Conservation (phyloP, 2,329 filamentous ascomycete genomes). For the Colletotrichum spaethianum region DNA sequence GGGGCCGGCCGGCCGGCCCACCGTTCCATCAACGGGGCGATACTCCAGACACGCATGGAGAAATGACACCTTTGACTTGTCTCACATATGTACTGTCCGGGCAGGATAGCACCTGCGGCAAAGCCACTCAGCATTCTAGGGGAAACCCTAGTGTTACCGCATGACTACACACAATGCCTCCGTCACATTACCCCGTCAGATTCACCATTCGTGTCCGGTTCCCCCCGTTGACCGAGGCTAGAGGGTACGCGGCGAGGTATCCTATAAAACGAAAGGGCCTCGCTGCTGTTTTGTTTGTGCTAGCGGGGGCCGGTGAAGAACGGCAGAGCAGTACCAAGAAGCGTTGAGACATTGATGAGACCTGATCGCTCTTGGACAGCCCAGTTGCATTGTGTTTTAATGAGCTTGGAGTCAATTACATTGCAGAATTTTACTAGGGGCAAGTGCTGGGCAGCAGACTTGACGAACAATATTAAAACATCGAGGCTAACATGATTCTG, state of each 20-base stretch:
- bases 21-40: neutral
- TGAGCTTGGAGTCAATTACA: neutral
- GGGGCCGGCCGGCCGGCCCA: neutral
- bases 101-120: neutral
- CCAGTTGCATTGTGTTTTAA: neutral
- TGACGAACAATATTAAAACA: too few relatives aligned
- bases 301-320: neutral
- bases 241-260: neutral
- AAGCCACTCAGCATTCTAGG: neutral
- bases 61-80: neutral
- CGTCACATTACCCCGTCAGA: neutral
- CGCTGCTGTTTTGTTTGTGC: too few relatives aligned
- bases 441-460: neutral
- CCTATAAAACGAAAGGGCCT: neutral
- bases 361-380: neutral
- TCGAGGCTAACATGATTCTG: neutral
- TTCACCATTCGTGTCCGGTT: neutral
- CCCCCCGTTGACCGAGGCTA: neutral
- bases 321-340: neutral
- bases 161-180: neutral
- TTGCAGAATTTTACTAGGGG: neutral
- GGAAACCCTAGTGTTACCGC: neutral
- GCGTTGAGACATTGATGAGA: neutral
- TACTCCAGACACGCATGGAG: neutral
- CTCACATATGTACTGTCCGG: too few relatives aligned